Evolutionary conservation across 345 rosid genomes (phyloP), one percentile per base, ranked within the genome.

Genomic region (Murraya paniculata): DNA sequence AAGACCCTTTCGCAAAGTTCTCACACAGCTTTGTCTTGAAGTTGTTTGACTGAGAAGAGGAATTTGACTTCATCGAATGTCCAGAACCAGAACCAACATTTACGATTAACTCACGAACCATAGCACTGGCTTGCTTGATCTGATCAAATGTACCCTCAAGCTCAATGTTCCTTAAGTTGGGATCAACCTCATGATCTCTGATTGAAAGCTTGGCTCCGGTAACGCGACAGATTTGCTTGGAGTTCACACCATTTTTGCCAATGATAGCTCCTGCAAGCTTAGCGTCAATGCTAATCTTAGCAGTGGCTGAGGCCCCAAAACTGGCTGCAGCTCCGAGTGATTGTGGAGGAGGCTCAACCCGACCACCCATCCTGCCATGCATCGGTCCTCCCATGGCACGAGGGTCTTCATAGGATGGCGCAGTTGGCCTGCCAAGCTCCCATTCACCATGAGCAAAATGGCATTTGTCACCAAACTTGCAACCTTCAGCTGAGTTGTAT

Each of bases 121-220:
- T 97, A 28, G 91, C 90, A n/a, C 93, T 94, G 22, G 98, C 99
- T 88, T 91, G 93, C 72, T 90, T 92, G 73, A 97, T 97, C 91
- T 97, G 99, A 82, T 94, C 98, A 39, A 91, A 90, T 65, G 98
- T 87, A 73, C 99, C 99, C 86, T 97, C 98, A 2, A 97, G 91
- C 85, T 92, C 98, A 68, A 97, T 97, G 87, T 91, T 94, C 88
- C 91, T 91, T 81, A 87, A 77, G 79, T 86, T 91, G 2, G 98
- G 92, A 76, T 97, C 97, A 3, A 86, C 67, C 67, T 97, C 98
- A 30, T 94, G 94, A 27, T 97, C 98, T 71, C 93, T 87, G 33
- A 97, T 94, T 18, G 98, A 91, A 73, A 97, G 90, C 85, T 92
- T 97, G 74, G 90, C 97, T 58, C 99, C 99, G 0, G 99, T 94